Percentiles rank a stretch among this genome's conserved stretches.
Evolutionary conservation across 495 filamentous ascomycete genomes (phyloP).

Genomic region (Daldinia grandis): DNA sequence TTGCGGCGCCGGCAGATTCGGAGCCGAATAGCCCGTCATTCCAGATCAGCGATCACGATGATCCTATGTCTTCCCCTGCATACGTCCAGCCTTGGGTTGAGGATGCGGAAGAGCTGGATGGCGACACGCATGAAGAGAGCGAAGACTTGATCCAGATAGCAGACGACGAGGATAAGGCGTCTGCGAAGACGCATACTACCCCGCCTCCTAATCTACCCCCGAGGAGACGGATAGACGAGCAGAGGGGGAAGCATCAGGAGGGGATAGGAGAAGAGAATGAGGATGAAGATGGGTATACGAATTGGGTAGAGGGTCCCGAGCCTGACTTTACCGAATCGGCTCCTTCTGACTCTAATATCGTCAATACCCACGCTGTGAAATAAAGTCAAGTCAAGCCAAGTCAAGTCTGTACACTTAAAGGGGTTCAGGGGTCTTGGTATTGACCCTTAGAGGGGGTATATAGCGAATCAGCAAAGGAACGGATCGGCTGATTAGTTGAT

Average conservation of each 20-base stretch:
- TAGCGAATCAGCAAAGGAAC: background rate
- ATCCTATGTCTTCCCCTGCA: conserved; percentile 20
- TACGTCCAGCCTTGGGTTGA: conserved; percentile 58
- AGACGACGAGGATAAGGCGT: conserved; percentile 8
- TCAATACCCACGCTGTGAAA: conserved; percentile 6
- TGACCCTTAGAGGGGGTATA: background rate
- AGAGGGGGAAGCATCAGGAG: background rate
- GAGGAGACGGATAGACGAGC: conserved; percentile 1
- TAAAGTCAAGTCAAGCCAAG: background rate
- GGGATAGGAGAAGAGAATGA: conserved; percentile 22
- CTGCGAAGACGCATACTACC: background rate
- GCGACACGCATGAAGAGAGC: background rate
- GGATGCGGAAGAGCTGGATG: conserved; percentile 44
- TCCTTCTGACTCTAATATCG: background rate
- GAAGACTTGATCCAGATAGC: conserved; percentile 28
- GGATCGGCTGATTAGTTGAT: background rate
- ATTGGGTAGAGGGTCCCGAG: conserved; percentile 42
- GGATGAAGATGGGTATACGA: conserved; percentile 40
- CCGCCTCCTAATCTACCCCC: conserved; percentile 23
- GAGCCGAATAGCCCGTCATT: conserved; percentile 63
- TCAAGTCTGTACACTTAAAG: background rate
- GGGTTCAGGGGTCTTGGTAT: background rate
- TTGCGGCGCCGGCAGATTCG: conserved; percentile 65
- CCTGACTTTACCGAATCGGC: conserved; percentile 21
- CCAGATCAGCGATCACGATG: conserved; percentile 15